Conservation (phyloP, 116 monocot species). For the Trichopus zeylanicus region DNA sequence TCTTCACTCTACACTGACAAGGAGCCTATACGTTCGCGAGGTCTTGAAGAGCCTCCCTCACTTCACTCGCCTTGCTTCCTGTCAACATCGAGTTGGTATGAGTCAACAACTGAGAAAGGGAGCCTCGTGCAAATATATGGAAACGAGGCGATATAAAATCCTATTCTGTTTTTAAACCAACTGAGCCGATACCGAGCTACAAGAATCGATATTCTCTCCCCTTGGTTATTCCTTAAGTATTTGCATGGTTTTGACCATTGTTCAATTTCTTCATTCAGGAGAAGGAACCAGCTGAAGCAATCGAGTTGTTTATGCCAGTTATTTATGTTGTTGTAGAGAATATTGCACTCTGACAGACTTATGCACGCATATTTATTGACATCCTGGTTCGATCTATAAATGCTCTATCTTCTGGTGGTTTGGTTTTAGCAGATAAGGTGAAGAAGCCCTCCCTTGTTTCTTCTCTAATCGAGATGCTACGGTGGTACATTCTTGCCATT, state of each 20-base stretch:
- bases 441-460: constrained; percentile 35
- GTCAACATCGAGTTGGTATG: too few species aligned
- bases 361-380: constrained; percentile 71
- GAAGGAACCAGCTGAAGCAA: constrained; percentile 58
- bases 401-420: constrained; percentile 29
- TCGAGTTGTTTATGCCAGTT: constrained; percentile 85
- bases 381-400: constrained; percentile 49
- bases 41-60: too few species aligned
- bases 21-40: too few species aligned
- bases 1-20: too few species aligned
- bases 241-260: not conserved
- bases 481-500: constrained; percentile 63
- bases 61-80: too few species aligned
- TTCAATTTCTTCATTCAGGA: constrained; percentile 38
- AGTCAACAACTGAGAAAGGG: too few species aligned
- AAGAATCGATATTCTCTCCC: too few species aligned
- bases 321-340: constrained; percentile 54
- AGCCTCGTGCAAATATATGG: too few species aligned
- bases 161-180: too few species aligned
- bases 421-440: constrained; percentile 19
- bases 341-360: constrained; percentile 68
- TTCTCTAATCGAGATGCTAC: constrained; percentile 59
- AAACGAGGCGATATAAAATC: too few species aligned
- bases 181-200: too few species aligned
- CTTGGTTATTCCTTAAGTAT: not conserved